Conservation (phyloP, 2,329 filamentous ascomycete species). For the Ophiosphaerella herpotricha region DNA sequence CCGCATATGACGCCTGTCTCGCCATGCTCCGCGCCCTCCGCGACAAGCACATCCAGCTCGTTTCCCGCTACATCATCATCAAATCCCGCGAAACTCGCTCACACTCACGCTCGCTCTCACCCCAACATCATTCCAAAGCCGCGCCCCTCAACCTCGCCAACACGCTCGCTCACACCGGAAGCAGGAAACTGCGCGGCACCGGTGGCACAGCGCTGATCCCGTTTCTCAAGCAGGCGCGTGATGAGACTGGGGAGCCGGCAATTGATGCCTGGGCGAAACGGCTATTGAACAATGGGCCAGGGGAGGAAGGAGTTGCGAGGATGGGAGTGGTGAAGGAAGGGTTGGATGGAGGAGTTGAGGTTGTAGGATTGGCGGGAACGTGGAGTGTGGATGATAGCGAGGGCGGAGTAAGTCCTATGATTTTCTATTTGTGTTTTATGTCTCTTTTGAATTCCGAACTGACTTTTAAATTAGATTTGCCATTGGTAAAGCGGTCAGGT, state of each 20-base stretch:
- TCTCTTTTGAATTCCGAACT: too few relatives aligned
- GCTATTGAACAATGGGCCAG: conserved; percentile 60
- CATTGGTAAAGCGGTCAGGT: too few relatives aligned
- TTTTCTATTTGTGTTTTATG: background rate
- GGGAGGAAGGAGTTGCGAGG: conserved; percentile 46
- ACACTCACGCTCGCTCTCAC: conserved; percentile 64
- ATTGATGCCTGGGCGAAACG: conserved; percentile 69
- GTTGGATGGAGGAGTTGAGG: conserved; percentile 59
- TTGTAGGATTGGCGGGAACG: conserved; percentile 76
- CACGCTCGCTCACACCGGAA: conserved; percentile 41
- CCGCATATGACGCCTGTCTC: conserved; percentile 90
- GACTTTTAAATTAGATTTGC: too few relatives aligned
- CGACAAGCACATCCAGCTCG: conserved; percentile 95
- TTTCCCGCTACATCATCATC: conserved; percentile 92
- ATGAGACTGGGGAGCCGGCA: conserved; percentile 93
- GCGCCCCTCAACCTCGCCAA: conserved; percentile 64
- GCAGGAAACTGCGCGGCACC: conserved; percentile 77
- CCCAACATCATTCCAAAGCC: conserved; percentile 52
- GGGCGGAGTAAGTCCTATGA: conserved; percentile 52
- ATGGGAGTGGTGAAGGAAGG: conserved; percentile 60
- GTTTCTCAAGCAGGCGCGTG: conserved; percentile 93
- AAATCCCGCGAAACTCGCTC: conserved; percentile 77
- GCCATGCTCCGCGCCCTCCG: conserved; percentile 77
- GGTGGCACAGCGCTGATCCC: conserved; percentile 93
- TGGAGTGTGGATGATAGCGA: conserved; percentile 90